Percentiles rank a stretch among this genome's conserved stretches.
These are phyloP conservation scores for Citrus glauca DNA, from an alignment of 345 rosid genomes.

Conservation along the genomic window DNA sequence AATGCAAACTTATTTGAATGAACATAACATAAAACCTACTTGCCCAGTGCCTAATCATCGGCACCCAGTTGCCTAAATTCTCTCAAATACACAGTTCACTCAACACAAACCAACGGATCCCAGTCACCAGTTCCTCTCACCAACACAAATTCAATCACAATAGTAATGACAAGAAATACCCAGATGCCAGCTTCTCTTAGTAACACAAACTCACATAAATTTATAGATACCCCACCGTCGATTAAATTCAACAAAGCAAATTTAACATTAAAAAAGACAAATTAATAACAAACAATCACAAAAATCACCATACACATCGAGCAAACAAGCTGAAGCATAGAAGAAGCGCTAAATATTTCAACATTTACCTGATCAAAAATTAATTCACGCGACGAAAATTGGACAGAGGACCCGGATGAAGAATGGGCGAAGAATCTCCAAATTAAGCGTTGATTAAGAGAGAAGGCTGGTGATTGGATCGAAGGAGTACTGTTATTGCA, in stretches of 20 bases:
- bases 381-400: background rate
- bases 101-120: background rate
- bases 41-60: background rate
- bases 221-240: background rate
- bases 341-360: too few species aligned
- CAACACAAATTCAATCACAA: background rate
- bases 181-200: background rate
- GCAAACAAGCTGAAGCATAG: background rate
- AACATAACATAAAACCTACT: background rate
- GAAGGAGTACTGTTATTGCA: background rate
- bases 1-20: background rate
- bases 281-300: too few species aligned
- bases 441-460: background rate
- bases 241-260: background rate
- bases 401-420: background rate
- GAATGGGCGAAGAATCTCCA: background rate
- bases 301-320: background rate
- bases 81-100: background rate
- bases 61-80: background rate
- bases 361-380: slow-evolving; percentile 2
- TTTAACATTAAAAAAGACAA: background rate
- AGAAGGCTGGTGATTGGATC: background rate
- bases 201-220: background rate
- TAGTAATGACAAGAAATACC: background rate
- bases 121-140: background rate